Conservation (phyloP, 768 basidiomycete species). For the Postia placenta region DNA sequence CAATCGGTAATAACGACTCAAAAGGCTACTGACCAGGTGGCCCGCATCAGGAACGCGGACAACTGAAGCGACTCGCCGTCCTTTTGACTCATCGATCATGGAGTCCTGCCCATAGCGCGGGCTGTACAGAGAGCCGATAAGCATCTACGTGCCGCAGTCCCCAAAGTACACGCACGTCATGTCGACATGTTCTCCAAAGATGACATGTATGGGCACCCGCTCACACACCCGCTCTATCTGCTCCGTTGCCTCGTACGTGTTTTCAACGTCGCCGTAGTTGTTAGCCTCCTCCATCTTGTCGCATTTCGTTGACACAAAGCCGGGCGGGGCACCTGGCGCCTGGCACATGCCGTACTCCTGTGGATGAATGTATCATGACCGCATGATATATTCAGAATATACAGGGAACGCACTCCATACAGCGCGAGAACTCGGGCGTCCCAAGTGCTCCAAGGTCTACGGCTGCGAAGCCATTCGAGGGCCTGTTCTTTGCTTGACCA, state of each 20-base stretch:
- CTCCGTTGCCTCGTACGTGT: background rate
- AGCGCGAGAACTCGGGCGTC: background rate
- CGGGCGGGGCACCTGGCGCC: background rate
- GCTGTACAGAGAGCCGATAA: too few species aligned
- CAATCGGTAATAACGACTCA: background rate
- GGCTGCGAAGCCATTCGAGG: constrained; percentile 22
- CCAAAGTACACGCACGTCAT: background rate
- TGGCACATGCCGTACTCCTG: background rate
- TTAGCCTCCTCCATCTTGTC: background rate
- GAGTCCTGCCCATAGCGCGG: background rate
- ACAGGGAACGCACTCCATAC: background rate
- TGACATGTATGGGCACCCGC: background rate
- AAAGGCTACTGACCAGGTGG: background rate
- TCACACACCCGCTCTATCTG: background rate
- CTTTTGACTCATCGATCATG: background rate
- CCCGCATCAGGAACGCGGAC: background rate
- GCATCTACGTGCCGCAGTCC: background rate
- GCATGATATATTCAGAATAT: too few species aligned
- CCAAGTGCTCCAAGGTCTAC: background rate
- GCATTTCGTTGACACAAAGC: background rate
- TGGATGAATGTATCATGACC: background rate
- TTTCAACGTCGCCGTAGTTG: background rate
- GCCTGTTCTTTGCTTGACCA: constrained; percentile 51
- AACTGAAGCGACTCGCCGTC: background rate
- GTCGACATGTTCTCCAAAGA: background rate